phyloP scores from a whole-genome alignment of 345 rosid genomes.

The Gossypium sturtianum region DNA sequence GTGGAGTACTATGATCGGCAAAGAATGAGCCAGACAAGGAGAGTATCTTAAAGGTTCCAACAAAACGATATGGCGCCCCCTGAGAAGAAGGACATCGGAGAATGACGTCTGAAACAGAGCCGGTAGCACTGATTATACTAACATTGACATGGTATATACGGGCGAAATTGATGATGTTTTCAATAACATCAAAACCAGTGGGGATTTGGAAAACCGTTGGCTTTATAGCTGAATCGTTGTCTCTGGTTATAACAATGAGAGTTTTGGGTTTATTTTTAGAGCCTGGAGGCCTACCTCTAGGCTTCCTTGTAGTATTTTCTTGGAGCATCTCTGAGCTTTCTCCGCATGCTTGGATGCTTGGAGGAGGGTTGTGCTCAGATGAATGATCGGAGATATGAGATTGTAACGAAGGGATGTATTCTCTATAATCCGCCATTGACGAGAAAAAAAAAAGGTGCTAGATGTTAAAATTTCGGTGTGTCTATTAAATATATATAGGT shows the following conservation, averaged over 20 bases:
- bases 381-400: no score
- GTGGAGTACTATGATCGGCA: neutral
- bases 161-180: slow-evolving; percentile 29
- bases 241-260: slow-evolving; percentile 30
- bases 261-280: slow-evolving; percentile 58
- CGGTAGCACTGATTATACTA: slow-evolving; percentile 28
- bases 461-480: no score
- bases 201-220: slow-evolving; percentile 45
- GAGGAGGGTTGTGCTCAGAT: neutral
- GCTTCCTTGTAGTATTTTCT: slow-evolving; percentile 17
- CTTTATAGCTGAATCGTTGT: slow-evolving; percentile 32
- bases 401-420: no score
- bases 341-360: neutral
- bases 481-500: no score
- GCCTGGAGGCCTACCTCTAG: slow-evolving; percentile 49
- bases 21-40: slow-evolving; percentile 40
- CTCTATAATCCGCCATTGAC: no score
- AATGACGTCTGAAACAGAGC: slow-evolving; percentile 37
- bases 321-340: no score
- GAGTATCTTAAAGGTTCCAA: slow-evolving; percentile 29
- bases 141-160: slow-evolving; percentile 25
- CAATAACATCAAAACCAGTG: slow-evolving; percentile 42
- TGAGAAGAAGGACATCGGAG: slow-evolving; percentile 40
- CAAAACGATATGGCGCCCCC: slow-evolving; percentile 26
- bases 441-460: no score